phyloP scores from a whole-genome alignment of 805 yeast genomes.

The Ogataea paraovalis region DNA sequence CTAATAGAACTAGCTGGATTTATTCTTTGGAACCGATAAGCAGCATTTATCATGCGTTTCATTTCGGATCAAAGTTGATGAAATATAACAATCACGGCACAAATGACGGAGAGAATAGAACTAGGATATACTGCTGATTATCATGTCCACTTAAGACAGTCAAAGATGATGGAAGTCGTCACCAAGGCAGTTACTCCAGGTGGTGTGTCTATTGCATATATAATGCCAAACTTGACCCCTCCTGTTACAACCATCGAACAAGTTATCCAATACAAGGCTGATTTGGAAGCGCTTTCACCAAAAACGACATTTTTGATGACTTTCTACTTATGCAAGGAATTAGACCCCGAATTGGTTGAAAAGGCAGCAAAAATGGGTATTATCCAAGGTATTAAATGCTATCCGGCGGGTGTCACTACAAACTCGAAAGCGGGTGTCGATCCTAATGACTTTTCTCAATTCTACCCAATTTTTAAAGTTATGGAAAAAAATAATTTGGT shows the following conservation, averaged over 20 bases:
- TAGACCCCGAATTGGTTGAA: constrained; percentile 82
- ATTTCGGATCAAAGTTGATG: neutral
- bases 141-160: constrained; percentile 96
- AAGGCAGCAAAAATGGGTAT: constrained; percentile 68
- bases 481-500: constrained; percentile 78
- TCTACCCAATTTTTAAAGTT: constrained; percentile 85
- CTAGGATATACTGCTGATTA: constrained; percentile 81
- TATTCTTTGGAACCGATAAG: too few species aligned
- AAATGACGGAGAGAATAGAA: constrained; percentile 32
- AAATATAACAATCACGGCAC: neutral
- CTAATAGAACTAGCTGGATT: too few species aligned
- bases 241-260: constrained; percentile 77
- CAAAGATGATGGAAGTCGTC: constrained; percentile 85
- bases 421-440: constrained; percentile 90
- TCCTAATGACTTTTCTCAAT: constrained; percentile 83
- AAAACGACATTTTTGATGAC: constrained; percentile 89
- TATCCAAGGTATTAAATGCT: constrained; percentile 88
- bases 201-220: constrained; percentile 85
- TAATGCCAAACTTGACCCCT: constrained; percentile 95
- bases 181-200: constrained; percentile 89
- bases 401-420: constrained; percentile 99
- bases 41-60: too few species aligned
- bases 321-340: constrained; percentile 68
- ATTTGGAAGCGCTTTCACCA: constrained; percentile 65
- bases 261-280: constrained; percentile 64